Percentiles rank a stretch among this genome's conserved stretches.
These are phyloP conservation scores for Penicillium cosmopolitanum DNA, from an alignment of 495 filamentous ascomycete species.

Conservation along the genomic window DNA sequence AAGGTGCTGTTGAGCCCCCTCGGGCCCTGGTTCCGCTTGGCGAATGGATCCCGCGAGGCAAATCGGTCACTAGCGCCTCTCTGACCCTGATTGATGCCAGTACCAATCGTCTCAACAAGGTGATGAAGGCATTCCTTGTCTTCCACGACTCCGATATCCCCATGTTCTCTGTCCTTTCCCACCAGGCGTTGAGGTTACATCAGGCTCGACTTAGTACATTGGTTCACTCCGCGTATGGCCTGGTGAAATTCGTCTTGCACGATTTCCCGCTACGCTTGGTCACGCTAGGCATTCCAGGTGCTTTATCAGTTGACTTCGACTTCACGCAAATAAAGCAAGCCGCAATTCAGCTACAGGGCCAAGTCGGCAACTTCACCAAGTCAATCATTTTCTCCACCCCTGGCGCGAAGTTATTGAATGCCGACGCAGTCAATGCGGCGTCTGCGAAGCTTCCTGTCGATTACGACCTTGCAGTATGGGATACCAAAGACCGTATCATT, in stretches of 20 bases:
- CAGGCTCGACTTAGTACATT: constrained; percentile 43
- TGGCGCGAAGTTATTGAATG: constrained; percentile 32
- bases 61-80: constrained; percentile 47
- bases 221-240: constrained; percentile 21
- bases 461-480: constrained; percentile 74
- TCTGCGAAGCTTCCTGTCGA: constrained; percentile 45
- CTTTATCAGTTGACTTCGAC: constrained; percentile 24
- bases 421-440: constrained; percentile 23
- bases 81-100: constrained; percentile 53
- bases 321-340: constrained; percentile 18
- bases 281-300: constrained; percentile 28
- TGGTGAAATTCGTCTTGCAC: constrained; percentile 39
- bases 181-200: constrained; percentile 57
- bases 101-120: constrained; percentile 45
- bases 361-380: constrained; percentile 26
- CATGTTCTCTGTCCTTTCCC: constrained; percentile 63
- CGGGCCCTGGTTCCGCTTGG: constrained; percentile 43
- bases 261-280: constrained; percentile 44
- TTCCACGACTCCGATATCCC: constrained; percentile 61
- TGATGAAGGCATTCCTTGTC: constrained; percentile 46
- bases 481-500: constrained; percentile 71
- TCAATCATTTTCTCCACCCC: constrained; percentile 27
- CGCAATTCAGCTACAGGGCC: constrained; percentile 20
- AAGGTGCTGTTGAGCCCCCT: constrained; percentile 51
- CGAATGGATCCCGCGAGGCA: constrained; percentile 43